Evolutionary conservation across 768 basidiomycete genomes (phyloP).

Genomic region (Lanmaoa rubissima): DNA sequence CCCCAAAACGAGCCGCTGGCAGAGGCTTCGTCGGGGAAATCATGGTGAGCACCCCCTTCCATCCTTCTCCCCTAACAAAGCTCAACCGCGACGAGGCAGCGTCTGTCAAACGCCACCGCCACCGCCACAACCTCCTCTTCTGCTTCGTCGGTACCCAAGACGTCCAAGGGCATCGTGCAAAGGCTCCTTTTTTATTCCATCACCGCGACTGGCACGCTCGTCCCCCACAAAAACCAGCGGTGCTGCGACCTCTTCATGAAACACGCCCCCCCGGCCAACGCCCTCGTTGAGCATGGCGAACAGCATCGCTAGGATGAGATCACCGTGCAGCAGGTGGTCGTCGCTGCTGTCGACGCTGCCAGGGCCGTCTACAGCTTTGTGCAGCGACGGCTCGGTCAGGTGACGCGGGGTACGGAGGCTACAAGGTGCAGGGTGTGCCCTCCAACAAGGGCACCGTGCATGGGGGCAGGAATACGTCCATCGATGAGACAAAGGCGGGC

Average conservation of each 20-base stretch:
- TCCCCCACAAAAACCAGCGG: constrained; percentile 69
- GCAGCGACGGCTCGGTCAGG: constrained; percentile 43
- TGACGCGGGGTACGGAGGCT: constrained; percentile 31
- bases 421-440: constrained; percentile 28
- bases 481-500: constrained; percentile 44
- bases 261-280: constrained; percentile 72
- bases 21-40: constrained; percentile 51
- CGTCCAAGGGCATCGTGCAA: constrained; percentile 54
- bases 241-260: constrained; percentile 88
- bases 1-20: constrained; percentile 48
- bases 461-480: constrained; percentile 35
- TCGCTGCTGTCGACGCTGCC: constrained; percentile 49
- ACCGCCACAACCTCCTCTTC: constrained; percentile 26
- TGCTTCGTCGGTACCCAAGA: constrained; percentile 41
- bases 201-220: constrained; percentile 66
- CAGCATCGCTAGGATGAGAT: constrained; percentile 74
- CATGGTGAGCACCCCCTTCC: constrained; percentile 42
- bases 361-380: constrained; percentile 51
- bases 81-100: constrained; percentile 38
- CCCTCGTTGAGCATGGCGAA: constrained; percentile 81
- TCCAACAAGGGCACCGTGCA: constrained; percentile 33
- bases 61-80: no score
- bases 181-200: constrained; percentile 66
- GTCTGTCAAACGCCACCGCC: constrained; percentile 52
- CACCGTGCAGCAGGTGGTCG: constrained; percentile 57